Conservation (phyloP, 345 rosid species). For the Triadica sebifera region DNA sequence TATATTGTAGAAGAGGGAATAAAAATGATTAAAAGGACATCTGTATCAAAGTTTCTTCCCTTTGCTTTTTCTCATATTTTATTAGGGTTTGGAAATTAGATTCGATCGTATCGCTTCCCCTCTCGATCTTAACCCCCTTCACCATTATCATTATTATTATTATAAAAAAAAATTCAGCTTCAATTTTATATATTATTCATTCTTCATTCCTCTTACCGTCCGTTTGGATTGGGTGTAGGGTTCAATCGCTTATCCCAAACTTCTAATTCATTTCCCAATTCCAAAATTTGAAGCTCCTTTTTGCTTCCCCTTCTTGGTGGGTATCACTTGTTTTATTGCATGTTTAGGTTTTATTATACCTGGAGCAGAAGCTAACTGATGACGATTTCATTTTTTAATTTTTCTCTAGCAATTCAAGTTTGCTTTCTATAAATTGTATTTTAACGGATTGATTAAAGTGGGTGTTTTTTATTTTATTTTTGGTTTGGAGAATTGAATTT, state of each 20-base stretch:
- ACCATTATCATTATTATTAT: not conserved
- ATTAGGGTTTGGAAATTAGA: slow-evolving; percentile 18
- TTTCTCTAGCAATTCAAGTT: not conserved
- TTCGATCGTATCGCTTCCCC: slow-evolving; percentile 25
- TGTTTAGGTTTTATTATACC: not conserved
- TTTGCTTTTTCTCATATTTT: slow-evolving; percentile 11
- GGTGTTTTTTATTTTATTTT: not conserved
- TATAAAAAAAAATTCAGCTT: not conserved
- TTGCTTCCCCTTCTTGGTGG: slow-evolving; percentile 1
- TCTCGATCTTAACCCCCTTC: slow-evolving; percentile 21
- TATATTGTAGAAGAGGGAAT: not conserved
- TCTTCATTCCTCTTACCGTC: not conserved
- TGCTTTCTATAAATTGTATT: not conserved
- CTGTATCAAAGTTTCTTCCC: slow-evolving; percentile 12
- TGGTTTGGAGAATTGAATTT: no score
- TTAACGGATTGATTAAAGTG: not conserved
- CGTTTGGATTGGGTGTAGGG: not conserved
- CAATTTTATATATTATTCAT: not conserved
- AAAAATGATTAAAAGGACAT: slow-evolving; percentile 2
- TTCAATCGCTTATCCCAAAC: slow-evolving; percentile 1
- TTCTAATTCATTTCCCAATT: not conserved
- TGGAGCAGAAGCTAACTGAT: not conserved
- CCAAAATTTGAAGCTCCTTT: not conserved
- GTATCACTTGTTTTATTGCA: not conserved
- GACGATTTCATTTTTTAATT: not conserved